phyloP scores from a whole-genome alignment of 306 rosid genomes.

The Prunus padus region DNA sequence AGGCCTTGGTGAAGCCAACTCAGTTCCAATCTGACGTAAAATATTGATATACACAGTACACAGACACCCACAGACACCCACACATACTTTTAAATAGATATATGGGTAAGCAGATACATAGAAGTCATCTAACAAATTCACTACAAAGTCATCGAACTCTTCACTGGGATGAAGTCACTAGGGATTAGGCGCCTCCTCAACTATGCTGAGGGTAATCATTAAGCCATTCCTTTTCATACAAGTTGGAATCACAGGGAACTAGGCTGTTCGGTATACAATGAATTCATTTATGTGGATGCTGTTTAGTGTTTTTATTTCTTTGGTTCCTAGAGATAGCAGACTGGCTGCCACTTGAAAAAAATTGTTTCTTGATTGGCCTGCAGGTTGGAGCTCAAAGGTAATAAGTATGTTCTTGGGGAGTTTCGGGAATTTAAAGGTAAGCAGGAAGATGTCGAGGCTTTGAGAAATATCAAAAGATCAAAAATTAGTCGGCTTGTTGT shows the following conservation, averaged over 20 bases:
- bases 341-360: background rate
- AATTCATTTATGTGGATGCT: background rate
- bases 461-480: slow-evolving; percentile 72
- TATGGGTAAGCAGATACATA: background rate
- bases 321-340: background rate
- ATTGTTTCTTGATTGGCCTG: slow-evolving; percentile 21
- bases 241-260: slow-evolving; percentile 1
- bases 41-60: background rate
- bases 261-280: background rate
- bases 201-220: background rate
- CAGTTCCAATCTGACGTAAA: background rate
- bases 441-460: slow-evolving; percentile 62
- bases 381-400: slow-evolving; percentile 87
- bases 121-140: background rate
- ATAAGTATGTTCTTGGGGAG: slow-evolving; percentile 74
- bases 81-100: too few relatives aligned
- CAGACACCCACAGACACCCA: background rate
- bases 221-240: background rate
- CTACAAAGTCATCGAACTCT: background rate
- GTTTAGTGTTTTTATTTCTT: background rate
- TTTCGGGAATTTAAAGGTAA: slow-evolving; percentile 91
- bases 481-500: slow-evolving; percentile 59
- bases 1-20: background rate
- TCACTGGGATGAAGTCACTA: background rate
- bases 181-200: background rate